phyloP scores from a whole-genome alignment of 345 rosid species.

The Syzygium aqueum region DNA sequence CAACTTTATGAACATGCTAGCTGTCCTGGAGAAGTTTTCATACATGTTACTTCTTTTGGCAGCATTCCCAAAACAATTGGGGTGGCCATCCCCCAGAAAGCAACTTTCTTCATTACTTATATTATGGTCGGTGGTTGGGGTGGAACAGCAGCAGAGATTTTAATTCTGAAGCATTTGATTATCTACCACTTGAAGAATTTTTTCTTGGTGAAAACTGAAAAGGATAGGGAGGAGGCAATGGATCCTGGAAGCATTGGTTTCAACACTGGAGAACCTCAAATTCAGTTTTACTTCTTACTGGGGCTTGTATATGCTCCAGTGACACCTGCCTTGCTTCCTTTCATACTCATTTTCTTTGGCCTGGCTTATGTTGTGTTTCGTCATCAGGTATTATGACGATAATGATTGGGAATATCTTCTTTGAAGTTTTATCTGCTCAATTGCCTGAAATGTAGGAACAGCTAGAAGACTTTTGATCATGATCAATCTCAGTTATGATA shows the following conservation, averaged over 20 bases:
- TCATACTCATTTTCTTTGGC: constrained; percentile 61
- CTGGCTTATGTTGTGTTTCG: constrained; percentile 80
- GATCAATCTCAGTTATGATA: neutral
- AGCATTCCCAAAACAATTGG: constrained; percentile 82
- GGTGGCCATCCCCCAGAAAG: constrained; percentile 75
- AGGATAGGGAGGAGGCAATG: constrained; percentile 92
- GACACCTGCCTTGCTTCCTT: constrained; percentile 76
- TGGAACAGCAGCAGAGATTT: constrained; percentile 73
- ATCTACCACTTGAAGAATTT: constrained; percentile 73
- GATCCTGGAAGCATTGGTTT: constrained; percentile 87
- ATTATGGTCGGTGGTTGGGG: constrained; percentile 99
- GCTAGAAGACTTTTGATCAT: neutral
- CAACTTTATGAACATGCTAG: neutral
- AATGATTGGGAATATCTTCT: neutral
- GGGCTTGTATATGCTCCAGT: constrained; percentile 86
- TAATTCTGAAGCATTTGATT: constrained; percentile 67
- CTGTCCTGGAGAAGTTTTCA: neutral
- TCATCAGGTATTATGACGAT: constrained; percentile 50
- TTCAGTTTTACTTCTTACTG: constrained; percentile 77
- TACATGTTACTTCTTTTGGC: constrained; percentile 4
- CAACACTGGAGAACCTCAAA: constrained; percentile 78
- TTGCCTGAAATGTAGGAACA: neutral
- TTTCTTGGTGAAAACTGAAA: constrained; percentile 87
- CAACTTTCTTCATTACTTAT: constrained; percentile 91
- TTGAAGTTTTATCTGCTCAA: neutral